Evolutionary conservation across 352 stramenopile genomes (phyloP), one percentile per base, ranked within the genome.

Genomic region (Phytophthora cryptogea): DNA sequence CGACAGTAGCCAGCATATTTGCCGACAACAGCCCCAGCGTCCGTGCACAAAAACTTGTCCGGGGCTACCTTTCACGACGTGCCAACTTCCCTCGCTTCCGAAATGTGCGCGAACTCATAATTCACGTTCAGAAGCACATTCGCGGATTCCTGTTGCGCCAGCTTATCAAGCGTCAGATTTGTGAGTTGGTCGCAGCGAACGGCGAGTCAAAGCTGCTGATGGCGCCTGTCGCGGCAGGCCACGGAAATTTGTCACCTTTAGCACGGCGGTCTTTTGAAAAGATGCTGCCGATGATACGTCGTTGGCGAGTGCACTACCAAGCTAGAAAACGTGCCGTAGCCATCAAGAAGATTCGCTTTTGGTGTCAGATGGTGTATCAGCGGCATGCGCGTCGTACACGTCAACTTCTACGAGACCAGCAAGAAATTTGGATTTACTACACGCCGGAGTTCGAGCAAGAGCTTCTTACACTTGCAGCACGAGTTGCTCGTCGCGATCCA

Each of bases 381-480:
- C 80, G 78, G 8, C 81, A 92, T 41, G 62, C 57, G 4, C 76
- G 78, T 41, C 80, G 80, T 23, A 80, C 70, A 16, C 66, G 73
- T 26, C 77, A 84, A 43, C 61, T 92, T 28, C 58, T 89, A 0
- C 61, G 50, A 2, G 69, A 86, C 0, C 63, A 88, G 20, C 79
- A 90, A 55, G 70, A 89, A 50, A 70, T 93, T 6, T 86, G 79
- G 60, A 81, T 93, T 16, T 93, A 90, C 64, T 93, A 90, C 61
- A 88, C 76, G 17, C 51, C 74, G 0, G 47, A 59, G 16, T 78
- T 89, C 23, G 76, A 90, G 41, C 33, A 63, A 2, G 76, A 88
- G 33, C 51, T 93, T 27, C 47, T 91, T 0, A 82, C 81, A 8
- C 59, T 86, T 17, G 81, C 82, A 14, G 53, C 72, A 17, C 74